Evolutionary conservation across 2,329 filamentous ascomycete species (phyloP), one percentile per base, ranked within the genome.

Genomic region (Phaeosphaeria sp.): DNA sequence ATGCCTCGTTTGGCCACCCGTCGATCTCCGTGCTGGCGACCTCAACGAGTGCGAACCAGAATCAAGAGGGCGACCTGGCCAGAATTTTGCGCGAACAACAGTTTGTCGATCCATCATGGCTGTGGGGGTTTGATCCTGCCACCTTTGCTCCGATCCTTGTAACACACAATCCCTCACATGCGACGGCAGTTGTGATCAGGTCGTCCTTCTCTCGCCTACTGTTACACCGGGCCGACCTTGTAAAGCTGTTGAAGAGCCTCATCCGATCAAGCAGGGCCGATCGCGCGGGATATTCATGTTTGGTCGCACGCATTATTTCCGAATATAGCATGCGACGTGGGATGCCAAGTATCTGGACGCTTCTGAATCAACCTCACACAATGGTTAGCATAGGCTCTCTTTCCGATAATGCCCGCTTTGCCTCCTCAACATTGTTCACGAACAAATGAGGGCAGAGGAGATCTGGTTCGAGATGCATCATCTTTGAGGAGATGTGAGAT

Each of bases 301-400:
- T 46, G 41, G 47, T 61, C 60, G 56, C 60, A 60, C 56, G 57
- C 49, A 60, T 54, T 33, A 55, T 42, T 68, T 60, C 62, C 64
- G 25, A 42, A 50, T 63, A 55, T 11, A 59, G 62, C 18, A 49
- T 25, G 23, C 46, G 52, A 54, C 60, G 69, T 65, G 69, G 68
- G 68, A 66, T 72, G 67, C 65, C 69, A 68, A 68, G 60, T 47
- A 50, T 47, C 50, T 52, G 54, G 41, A 58, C 13, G 46, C 59
- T 56, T 59, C 55, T 55, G 52, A 50, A 46, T 62, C 65, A 61
- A 67, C 64, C 54, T 67, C 60, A 54, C n/a, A n/a, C n/a, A n/a
- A n/a, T n/a, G n/a, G n/a, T n/a, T 20, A 46, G 44, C 44, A 21
- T 20, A 41, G 21, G 46, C 30, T 55, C 21, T 49, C 46, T 50